Evolutionary conservation across 2,329 filamentous ascomycete species (phyloP), one percentile per base, ranked within the genome.

Genomic region (Stachybotrys chlorohalonatus): DNA sequence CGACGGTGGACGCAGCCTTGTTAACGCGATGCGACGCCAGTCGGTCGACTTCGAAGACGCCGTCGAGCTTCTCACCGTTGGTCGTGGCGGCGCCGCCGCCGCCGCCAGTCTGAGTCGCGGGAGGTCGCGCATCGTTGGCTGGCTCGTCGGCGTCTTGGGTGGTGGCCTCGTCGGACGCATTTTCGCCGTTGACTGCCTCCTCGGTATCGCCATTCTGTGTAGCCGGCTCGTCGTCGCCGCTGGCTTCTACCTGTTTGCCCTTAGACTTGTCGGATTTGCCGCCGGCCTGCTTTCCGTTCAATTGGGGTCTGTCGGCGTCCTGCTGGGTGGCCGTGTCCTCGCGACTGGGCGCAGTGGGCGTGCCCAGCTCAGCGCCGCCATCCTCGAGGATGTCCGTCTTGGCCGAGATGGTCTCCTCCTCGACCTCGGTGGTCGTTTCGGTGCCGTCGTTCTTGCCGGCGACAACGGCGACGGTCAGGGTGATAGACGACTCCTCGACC

Each of bases 11-110:
- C 6, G 50, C 45, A 2, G 17, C 50, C 50, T 42, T 45, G 50
- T 52, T 52, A 32, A 52, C 50, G 32, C 50, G 50, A 42, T 52
- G 50, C 11, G 50, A n/a, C 31, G 50, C 50, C 5, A 52, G 31
- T 6, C 50, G 31, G 3, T 52, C 50, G 50, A 52, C 16, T 32
- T 52, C 50, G 36, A 42, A 45, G 13, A 52, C 36, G 13, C n/a
- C 17, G 50, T 52, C 50, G 31, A 16, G 2, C 6, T 47, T 47
- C 8, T 42, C 36, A 5, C 36, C 36, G 8, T 42, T 42, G 36
- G 36, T 42, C 36, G 36, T 5, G 36, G 36, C 8, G 36, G 9
- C 36, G 36, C 3, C 36, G 9, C 9, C 8, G 36, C 2, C 36
- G 36, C 3, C 36, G 9, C 9, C 9, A 42, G 36, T 42, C 24